Evolutionary conservation across 2,329 filamentous ascomycete species (phyloP).

Genomic region (Claviceps humidiphila): DNA sequence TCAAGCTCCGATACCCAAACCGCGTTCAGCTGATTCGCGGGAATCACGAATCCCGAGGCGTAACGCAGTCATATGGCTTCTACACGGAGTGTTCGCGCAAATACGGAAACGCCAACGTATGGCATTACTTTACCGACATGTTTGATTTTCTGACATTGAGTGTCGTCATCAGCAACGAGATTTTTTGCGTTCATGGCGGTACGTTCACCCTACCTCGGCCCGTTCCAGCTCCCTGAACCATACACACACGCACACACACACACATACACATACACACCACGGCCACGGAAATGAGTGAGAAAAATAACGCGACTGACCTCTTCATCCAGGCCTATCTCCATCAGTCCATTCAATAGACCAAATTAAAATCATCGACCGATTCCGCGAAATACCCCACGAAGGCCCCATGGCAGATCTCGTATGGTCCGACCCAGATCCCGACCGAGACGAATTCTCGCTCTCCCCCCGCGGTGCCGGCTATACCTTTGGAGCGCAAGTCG

Average conservation of each 20-base stretch:
- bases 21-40: conserved; percentile 93
- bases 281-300: background rate
- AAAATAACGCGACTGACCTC: background rate
- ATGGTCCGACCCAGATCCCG: conserved; percentile 96
- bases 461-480: conserved; percentile 90
- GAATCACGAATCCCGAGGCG: conserved; percentile 94
- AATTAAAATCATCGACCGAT: conserved; percentile 98
- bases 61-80: conserved; percentile 97
- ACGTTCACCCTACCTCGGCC: conserved; percentile 13
- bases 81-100: conserved; percentile 97
- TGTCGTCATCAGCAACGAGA: conserved; percentile 97
- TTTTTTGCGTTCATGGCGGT: conserved; percentile 96
- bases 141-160: conserved; percentile 96
- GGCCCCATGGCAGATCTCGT: conserved; percentile 99
- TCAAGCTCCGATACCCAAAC: conserved; percentile 92
- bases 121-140: conserved; percentile 99
- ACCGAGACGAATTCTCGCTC: conserved; percentile 91
- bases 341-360: conserved; percentile 98
- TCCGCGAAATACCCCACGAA: conserved; percentile 96
- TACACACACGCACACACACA: background rate
- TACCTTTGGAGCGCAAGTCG: conserved; percentile 93
- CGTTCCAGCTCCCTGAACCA: too few species aligned
- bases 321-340: conserved; percentile 53
- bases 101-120: conserved; percentile 96
- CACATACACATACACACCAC: too few species aligned